A percentile compares a stretch with the other conserved stretches of the same genome.
Evolutionary conservation across 768 basidiomycete genomes (phyloP).

Genomic region (Auricularia cornea): DNA sequence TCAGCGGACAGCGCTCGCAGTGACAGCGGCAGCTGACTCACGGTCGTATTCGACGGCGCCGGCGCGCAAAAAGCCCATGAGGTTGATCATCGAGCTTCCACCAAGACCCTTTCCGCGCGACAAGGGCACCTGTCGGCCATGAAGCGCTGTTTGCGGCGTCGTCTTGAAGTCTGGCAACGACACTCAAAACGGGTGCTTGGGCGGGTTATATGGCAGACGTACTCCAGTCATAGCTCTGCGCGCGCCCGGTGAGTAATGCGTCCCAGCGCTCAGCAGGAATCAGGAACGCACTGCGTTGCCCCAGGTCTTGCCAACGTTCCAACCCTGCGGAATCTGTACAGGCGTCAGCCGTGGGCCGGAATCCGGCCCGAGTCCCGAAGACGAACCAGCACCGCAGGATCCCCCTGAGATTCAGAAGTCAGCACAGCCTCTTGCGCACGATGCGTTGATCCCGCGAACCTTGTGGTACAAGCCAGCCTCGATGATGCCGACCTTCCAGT

Average conservation of each 20-base stretch:
- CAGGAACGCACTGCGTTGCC: neutral
- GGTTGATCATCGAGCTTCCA: conserved; percentile 40
- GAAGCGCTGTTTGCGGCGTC: neutral
- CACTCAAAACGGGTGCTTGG: neutral
- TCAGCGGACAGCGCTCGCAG: too few species aligned
- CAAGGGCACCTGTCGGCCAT: neutral
- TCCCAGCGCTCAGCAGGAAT: neutral
- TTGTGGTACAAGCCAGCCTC: neutral
- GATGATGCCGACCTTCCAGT: neutral
- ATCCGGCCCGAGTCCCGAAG: neutral
- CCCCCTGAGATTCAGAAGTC: neutral
- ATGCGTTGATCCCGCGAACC: neutral
- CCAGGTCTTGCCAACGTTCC: neutral
- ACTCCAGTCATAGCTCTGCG: neutral
- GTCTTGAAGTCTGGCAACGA: neutral
- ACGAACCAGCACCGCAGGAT: neutral
- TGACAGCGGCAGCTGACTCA: too few species aligned
- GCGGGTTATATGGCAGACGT: neutral
- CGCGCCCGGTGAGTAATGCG: neutral
- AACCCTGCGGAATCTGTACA: neutral
- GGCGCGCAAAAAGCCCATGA: conserved; percentile 13
- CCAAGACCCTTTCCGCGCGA: conserved; percentile 24
- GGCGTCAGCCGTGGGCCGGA: neutral
- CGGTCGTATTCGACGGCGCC: neutral
- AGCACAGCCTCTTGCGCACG: neutral